Evolutionary conservation across 768 basidiomycete species (phyloP), one percentile per base, ranked within the genome.

Genomic region (Calocybe cyanea): DNA sequence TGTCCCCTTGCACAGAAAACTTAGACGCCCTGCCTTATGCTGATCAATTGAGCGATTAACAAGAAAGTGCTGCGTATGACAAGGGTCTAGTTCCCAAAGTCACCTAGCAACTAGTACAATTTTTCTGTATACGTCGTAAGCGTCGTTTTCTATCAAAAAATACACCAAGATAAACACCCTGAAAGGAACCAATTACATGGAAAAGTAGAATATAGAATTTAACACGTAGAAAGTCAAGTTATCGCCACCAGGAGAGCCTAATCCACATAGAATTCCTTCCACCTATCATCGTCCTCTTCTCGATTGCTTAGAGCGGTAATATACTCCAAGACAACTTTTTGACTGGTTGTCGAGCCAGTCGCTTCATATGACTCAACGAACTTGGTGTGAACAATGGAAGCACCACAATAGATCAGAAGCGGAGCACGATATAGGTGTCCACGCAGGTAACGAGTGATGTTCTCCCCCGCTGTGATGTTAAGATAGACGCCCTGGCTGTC

Each of bases 321-420:
- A 36, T 52, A 55, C 8, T 36, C 18, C 14, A 49, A 14, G 18
- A 53, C 57, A 3, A 51, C 45, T 13, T 11, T 36, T 6, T 40
- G 19, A n/a, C 28, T 1, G 24, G 48, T 42, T 18, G 58, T 61
- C 14, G 58, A 59, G 13, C 56, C 60, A 14, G 52, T 54, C 2
- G 50, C 48, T 7, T 45, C 46, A 33, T 56, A 60, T 15, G 25
- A 28, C 5, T 44, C 25, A 19, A 60, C 60, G 38, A 58, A 60
- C 4, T 24, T n/a, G 0, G 60, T 62, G 24, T 46, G 39, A 28
- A 43, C 10, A 34, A 62, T 49, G 9, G 53, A 50, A 1, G 20
- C 13, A 10, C 52, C 55, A 19, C 58, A 60, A 37, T 54, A 62
- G n/a, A 61, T 61, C n/a, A 62, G 40, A 8, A 62, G 50, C 6